Conservation (phyloP, 257 asterid genomes). For the Solanum arcanum region DNA sequence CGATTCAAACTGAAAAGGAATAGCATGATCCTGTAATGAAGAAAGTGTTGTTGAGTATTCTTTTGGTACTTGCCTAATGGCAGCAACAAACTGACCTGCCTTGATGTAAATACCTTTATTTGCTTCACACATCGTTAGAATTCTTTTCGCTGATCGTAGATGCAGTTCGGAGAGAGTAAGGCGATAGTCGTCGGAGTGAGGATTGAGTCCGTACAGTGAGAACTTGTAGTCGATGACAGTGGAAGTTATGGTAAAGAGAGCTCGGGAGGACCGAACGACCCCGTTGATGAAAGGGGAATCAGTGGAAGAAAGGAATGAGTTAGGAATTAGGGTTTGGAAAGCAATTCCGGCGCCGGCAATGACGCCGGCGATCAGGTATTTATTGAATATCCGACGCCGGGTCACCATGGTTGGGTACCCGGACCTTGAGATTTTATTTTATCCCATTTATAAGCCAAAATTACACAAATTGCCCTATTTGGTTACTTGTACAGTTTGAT, state of each 20-base stretch:
- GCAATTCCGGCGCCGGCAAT: conserved; percentile 53
- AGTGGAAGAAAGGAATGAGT: not conserved
- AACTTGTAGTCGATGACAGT: conserved; percentile 64
- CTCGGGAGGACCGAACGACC: conserved; percentile 76
- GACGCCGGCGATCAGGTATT: conserved; percentile 36
- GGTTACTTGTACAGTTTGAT: too few species aligned
- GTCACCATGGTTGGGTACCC: not conserved
- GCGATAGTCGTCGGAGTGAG: conserved; percentile 36
- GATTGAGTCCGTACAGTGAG: conserved; percentile 40
- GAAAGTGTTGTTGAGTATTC: conserved; percentile 87
- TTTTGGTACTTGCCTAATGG: conserved; percentile 70
- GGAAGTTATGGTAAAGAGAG: conserved; percentile 54
- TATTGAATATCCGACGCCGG: not conserved
- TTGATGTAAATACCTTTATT: conserved; percentile 53
- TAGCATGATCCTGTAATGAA: conserved; percentile 84
- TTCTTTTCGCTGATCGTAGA: conserved; percentile 70
- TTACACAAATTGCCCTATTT: not conserved
- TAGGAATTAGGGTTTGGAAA: conserved; percentile 16
- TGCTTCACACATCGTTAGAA: conserved; percentile 55
- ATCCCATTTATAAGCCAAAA: not conserved
- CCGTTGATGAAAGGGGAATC: conserved; percentile 44
- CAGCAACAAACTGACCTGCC: conserved; percentile 86
- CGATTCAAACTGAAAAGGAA: conserved; percentile 63
- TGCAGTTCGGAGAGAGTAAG: conserved; percentile 58
- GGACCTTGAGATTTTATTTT: not conserved